Evolutionary conservation across 2,329 filamentous ascomycete species (phyloP).

Genomic region (Fusarium verrucosum): DNA sequence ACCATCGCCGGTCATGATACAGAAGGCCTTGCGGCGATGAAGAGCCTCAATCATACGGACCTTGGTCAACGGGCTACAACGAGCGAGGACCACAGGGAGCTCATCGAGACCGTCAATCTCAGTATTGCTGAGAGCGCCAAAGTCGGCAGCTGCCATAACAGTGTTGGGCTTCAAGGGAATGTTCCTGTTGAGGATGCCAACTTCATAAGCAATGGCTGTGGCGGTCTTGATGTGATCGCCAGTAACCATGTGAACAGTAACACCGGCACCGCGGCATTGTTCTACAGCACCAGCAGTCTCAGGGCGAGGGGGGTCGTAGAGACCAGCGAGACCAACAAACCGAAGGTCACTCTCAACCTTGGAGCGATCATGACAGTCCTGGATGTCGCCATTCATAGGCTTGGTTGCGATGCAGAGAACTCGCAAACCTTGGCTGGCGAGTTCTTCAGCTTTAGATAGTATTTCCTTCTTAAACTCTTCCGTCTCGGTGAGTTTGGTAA

Average conservation of each 20-base stretch:
- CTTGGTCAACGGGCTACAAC: constrained; percentile 76
- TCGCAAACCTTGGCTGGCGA: constrained; percentile 72
- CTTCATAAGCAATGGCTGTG: constrained; percentile 70
- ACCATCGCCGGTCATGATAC: constrained; percentile 79
- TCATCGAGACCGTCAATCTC: constrained; percentile 69
- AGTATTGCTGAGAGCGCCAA: constrained; percentile 68
- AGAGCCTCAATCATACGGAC: constrained; percentile 81
- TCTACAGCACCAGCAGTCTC: constrained; percentile 71
- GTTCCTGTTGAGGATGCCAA: constrained; percentile 64
- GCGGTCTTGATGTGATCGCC: constrained; percentile 75
- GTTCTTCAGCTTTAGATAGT: constrained; percentile 60
- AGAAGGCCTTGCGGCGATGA: constrained; percentile 72
- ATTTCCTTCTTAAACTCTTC: constrained; percentile 59
- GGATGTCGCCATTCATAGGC: constrained; percentile 49
- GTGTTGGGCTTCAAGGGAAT: constrained; percentile 52
- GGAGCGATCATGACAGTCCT: constrained; percentile 58
- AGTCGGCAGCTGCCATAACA: constrained; percentile 70
- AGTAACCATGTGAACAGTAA: constrained; percentile 75
- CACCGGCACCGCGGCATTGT: constrained; percentile 68
- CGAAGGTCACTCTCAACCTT: constrained; percentile 65
- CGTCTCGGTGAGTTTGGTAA: constrained; percentile 60
- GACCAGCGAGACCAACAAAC: constrained; percentile 75
- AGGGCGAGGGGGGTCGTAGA: constrained; percentile 76
- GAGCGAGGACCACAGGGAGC: constrained; percentile 73
- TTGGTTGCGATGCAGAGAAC: constrained; percentile 73